Evolutionary conservation across 129 eudicot genomes (phyloP).

Genomic region (Dittrichia graveolens): DNA sequence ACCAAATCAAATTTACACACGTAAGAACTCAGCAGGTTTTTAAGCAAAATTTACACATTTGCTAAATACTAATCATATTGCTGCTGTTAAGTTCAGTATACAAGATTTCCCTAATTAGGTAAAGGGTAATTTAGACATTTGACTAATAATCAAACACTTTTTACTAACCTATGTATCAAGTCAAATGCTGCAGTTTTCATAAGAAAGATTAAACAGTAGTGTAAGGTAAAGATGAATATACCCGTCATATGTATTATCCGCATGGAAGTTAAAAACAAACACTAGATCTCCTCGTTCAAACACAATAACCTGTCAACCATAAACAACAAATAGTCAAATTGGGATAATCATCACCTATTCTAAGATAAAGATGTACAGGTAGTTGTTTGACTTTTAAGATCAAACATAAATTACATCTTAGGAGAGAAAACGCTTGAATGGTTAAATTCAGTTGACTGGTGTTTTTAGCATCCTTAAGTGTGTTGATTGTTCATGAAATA

Average conservation of each 20-base stretch:
- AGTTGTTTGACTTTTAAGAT: slow-evolving; percentile 16
- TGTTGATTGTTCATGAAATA: too few species aligned
- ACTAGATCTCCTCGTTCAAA: slow-evolving; percentile 97
- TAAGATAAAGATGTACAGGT: background rate
- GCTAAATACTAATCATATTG: background rate
- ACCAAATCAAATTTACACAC: slow-evolving; percentile 10
- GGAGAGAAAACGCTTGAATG: background rate
- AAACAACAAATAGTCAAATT: background rate
- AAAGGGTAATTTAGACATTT: slow-evolving; percentile 4
- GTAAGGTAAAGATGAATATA: slow-evolving; percentile 27
- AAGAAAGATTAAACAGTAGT: background rate
- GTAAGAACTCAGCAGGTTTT: background rate
- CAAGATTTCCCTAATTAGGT: background rate
- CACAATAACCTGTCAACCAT: slow-evolving; percentile 72
- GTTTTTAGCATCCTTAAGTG: too few species aligned
- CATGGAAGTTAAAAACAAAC: slow-evolving; percentile 90
- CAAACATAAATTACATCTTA: slow-evolving; percentile 22
- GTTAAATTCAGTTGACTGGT: background rate
- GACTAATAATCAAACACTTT: slow-evolving; percentile 6
- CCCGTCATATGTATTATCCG: slow-evolving; percentile 88
- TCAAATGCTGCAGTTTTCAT: slow-evolving; percentile 10
- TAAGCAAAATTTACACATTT: background rate
- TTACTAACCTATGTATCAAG: background rate
- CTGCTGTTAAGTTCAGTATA: slow-evolving; percentile 1
- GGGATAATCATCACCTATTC: too few species aligned